Percentiles rank a stretch among this genome's conserved stretches.
These are phyloP conservation scores for Neurospora discreta DNA, from an alignment of 495 filamentous ascomycete species.

Conservation along the genomic window DNA sequence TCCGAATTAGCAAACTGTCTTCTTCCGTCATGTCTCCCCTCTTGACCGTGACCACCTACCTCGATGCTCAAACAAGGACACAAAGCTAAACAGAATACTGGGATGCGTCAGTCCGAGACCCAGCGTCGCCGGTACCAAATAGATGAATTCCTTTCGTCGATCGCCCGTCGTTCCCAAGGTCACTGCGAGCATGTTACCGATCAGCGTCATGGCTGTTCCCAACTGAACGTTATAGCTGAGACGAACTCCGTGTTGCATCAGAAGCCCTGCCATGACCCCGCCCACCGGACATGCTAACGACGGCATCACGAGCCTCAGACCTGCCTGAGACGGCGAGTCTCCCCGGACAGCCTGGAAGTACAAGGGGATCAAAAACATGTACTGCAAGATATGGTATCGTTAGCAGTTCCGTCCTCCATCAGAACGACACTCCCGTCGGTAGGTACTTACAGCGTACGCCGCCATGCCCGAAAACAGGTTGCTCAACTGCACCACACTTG, in stretches of 20 bases:
- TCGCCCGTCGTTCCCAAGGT: constrained; percentile 42
- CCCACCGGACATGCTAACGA: constrained; percentile 51
- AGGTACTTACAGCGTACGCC: constrained; percentile 45
- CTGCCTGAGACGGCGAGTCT: constrained; percentile 49
- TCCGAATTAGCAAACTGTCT: constrained; percentile 2
- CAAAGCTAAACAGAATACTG: constrained; percentile 50
- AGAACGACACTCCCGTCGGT: neutral
- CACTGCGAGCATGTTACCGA: constrained; percentile 47
- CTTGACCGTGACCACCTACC: constrained; percentile 27
- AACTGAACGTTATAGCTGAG: constrained; percentile 42
- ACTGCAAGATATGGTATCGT: constrained; percentile 26
- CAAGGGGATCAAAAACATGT: constrained; percentile 53
- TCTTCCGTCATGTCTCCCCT: neutral
- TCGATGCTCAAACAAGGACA: constrained; percentile 50
- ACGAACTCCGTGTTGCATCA: constrained; percentile 54
- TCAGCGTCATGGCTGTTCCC: constrained; percentile 46
- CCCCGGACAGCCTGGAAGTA: constrained; percentile 54
- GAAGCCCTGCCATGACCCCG: constrained; percentile 45
- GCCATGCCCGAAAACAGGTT: constrained; percentile 54
- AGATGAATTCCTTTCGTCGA: constrained; percentile 50
- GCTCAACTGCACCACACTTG: constrained; percentile 43
- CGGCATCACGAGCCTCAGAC: constrained; percentile 46
- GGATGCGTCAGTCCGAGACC: constrained; percentile 56
- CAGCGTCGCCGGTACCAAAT: constrained; percentile 50
- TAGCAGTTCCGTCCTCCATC: neutral